Evolutionary conservation across 2,329 filamentous ascomycete species (phyloP).

Genomic region (Ramularia collo-cygni): DNA sequence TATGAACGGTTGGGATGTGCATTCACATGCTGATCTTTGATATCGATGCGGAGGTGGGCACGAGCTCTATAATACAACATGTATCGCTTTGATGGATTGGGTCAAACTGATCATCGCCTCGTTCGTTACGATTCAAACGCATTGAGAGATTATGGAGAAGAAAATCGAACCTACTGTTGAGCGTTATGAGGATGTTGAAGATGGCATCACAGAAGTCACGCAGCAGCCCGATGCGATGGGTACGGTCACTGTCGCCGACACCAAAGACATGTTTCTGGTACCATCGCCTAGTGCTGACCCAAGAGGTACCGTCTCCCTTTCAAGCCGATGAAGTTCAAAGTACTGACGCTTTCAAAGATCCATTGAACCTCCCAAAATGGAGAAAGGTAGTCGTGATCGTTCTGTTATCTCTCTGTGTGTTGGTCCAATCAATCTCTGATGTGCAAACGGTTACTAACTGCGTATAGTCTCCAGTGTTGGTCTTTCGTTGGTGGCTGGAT

Average conservation of each 20-base stretch:
- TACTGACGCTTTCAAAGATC: conserved; percentile 18
- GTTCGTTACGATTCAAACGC: background rate
- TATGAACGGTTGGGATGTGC: too few species aligned
- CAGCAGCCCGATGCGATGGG: conserved; percentile 21
- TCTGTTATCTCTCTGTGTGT: conserved; percentile 25
- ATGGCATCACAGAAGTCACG: conserved; percentile 1
- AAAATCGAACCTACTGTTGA: conserved; percentile 6
- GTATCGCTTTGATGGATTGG: background rate
- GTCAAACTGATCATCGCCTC: background rate
- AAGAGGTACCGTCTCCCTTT: conserved; percentile 17
- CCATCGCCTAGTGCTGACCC: conserved; percentile 28
- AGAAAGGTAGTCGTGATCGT: conserved; percentile 26
- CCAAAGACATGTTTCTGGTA: conserved; percentile 22
- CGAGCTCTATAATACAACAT: background rate
- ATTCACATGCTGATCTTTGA: too few species aligned
- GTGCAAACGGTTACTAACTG: background rate
- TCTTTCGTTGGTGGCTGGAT: conserved; percentile 35
- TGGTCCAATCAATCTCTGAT: background rate
- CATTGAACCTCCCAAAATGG: conserved; percentile 26
- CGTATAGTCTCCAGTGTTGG: conserved; percentile 34
- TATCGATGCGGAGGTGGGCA: too few species aligned
- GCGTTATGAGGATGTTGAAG: conserved; percentile 8
- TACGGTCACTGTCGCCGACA: conserved; percentile 27
- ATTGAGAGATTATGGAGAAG: too few species aligned
- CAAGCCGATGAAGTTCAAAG: conserved; percentile 6